Conservation (phyloP, 148 eudicot species). For the Rhododendron henanense region DNA sequence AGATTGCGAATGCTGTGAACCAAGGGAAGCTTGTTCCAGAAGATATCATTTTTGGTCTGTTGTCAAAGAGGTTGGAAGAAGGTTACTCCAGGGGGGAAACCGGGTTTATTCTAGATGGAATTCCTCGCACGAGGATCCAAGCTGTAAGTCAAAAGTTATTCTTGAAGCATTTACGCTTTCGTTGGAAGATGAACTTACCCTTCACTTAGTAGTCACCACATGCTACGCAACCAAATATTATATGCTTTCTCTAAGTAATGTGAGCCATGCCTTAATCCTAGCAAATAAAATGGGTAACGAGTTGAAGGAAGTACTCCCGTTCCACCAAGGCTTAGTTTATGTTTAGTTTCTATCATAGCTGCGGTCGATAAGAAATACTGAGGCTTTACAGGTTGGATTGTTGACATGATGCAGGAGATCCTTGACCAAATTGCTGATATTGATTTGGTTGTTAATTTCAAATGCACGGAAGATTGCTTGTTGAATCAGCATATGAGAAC, state of each 20-base stretch:
- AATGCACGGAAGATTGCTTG: slow-evolving; percentile 42
- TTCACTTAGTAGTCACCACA: background rate
- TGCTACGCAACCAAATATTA: background rate
- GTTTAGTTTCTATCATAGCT: background rate
- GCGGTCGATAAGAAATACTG: background rate
- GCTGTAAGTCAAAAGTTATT: slow-evolving; percentile 57
- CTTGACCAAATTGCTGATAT: slow-evolving; percentile 79
- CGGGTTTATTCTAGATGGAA: slow-evolving; percentile 90
- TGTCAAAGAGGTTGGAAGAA: slow-evolving; percentile 84
- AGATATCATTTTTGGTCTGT: slow-evolving; percentile 74
- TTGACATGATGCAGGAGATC: slow-evolving; percentile 56
- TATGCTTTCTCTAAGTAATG: background rate
- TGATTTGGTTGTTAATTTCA: slow-evolving; percentile 81
- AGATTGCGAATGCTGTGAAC: slow-evolving; percentile 79
- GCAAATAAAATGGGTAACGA: background rate
- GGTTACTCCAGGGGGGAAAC: slow-evolving; percentile 66
- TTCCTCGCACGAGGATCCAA: slow-evolving; percentile 75
- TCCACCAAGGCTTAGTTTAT: background rate
- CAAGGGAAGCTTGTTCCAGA: slow-evolving; percentile 83
- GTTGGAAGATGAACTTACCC: background rate
- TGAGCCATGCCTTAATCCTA: background rate
- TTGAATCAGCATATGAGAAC: slow-evolving; percentile 28
- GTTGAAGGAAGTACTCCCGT: background rate
- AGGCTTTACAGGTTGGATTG: background rate
- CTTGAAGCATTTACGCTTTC: background rate